These are phyloP conservation scores for Paragyromitra xinjiangensis DNA, from an alignment of 495 filamentous ascomycete genomes.

Conservation along the genomic window DNA sequence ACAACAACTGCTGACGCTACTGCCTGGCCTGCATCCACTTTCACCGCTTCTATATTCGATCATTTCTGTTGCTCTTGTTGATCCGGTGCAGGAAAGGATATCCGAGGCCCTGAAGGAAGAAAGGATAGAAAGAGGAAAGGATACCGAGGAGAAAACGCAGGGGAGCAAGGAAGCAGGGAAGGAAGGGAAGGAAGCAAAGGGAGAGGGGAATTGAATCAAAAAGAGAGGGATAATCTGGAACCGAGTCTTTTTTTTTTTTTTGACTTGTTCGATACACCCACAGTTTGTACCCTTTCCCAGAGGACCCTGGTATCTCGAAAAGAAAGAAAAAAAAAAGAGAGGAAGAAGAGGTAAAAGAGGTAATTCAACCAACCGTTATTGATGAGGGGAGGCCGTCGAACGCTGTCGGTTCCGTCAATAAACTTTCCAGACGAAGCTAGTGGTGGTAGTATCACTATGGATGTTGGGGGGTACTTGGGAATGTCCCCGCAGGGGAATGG, in stretches of 20 bases:
- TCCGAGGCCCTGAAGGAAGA: constrained; percentile 5
- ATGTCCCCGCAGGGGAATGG: constrained; percentile 41
- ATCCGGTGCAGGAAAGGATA: constrained; percentile 26
- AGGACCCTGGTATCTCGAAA: not conserved
- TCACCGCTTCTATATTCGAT: constrained; percentile 25
- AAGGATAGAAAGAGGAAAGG: constrained; percentile 16
- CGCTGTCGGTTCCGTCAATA: constrained; percentile 54
- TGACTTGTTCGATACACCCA: constrained; percentile 15
- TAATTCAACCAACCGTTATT: constrained; percentile 22
- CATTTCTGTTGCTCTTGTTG: constrained; percentile 29
- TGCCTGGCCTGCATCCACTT: constrained; percentile 17
- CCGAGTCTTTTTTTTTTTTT: constrained; percentile 30
- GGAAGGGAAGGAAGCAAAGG: not conserved
- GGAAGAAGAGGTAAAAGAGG: constrained; percentile 16
- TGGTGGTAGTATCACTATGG: constrained; percentile 34
- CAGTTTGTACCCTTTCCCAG: constrained; percentile 27
- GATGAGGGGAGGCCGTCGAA: constrained; percentile 57
- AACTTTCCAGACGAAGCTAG: constrained; percentile 42
- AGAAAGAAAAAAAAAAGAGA: constrained; percentile 18
- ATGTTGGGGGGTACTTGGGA: constrained; percentile 44
- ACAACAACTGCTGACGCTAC: constrained; percentile 36
- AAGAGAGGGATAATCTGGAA: constrained; percentile 19
- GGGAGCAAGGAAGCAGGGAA: constrained; percentile 12
- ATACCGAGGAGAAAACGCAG: constrained; percentile 3
- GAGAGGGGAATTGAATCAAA: not conserved